phyloP scores from a whole-genome alignment of 371 early-diverging fungal genomes.

The Parasitella parasitica region DNA sequence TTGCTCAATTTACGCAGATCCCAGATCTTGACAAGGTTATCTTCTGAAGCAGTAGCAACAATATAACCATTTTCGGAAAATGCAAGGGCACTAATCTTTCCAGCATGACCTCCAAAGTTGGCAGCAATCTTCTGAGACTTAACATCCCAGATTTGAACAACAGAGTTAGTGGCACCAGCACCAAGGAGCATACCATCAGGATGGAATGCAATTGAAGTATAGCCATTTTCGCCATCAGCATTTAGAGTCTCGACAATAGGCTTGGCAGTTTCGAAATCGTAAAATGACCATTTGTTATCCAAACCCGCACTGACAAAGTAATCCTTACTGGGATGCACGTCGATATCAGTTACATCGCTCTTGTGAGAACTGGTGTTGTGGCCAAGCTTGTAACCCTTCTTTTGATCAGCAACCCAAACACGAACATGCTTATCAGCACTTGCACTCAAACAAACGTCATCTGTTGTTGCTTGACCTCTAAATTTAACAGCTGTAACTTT shows the following conservation, averaged over 20 bases:
- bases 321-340: conserved; percentile 76
- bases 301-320: conserved; percentile 76
- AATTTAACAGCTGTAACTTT: conserved; percentile 72
- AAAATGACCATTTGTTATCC: conserved; percentile 83
- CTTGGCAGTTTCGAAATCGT: conserved; percentile 68
- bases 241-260: conserved; percentile 53
- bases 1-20: conserved; percentile 86
- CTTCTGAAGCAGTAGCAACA: conserved; percentile 74
- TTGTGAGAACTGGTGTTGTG: conserved; percentile 66
- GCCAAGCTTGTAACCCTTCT: conserved; percentile 47
- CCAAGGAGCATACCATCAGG: conserved; percentile 91
- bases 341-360: conserved; percentile 70
- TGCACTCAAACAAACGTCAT: conserved; percentile 68
- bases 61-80: conserved; percentile 94
- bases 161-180: conserved; percentile 75
- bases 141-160: conserved; percentile 85
- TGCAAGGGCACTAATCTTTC: conserved; percentile 68
- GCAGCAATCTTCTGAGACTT: conserved; percentile 72
- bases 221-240: conserved; percentile 41
- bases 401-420: conserved; percentile 61
- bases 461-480: conserved; percentile 50
- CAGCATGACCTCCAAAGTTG: conserved; percentile 70
- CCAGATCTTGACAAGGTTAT: conserved; percentile 81
- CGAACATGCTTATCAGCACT: conserved; percentile 85
- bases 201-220: conserved; percentile 79